Base-by-base conservation (phyloP, 768 basidiomycete genomes). In the Rhodotorula babjevae region DNA sequence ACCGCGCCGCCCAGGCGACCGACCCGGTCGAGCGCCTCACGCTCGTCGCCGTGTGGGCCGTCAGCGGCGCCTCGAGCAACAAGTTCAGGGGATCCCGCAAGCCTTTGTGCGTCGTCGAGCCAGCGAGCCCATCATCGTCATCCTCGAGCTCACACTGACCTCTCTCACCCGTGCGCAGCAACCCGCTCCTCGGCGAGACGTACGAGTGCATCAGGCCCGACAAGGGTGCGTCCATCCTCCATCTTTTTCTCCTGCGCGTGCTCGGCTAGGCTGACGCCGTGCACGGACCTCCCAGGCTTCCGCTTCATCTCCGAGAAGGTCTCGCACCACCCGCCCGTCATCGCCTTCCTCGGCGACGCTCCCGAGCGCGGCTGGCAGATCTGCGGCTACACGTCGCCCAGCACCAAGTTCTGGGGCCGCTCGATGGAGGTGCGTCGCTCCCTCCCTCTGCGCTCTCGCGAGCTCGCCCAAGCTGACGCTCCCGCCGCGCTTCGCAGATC, bases 61-160 rank as follows among this genome's bases (percentile, higher is more conserved):
- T 97, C 90, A 90, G 91, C 47, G 95, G 94, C 81, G 93, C 94
- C 80, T 90, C 90, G 2, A 92, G 91, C 25, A 95, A 93, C 10
- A 91, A 94, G 76, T 93, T 92, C 21, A 85, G 94, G 53, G 93
- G 93, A 68, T 92, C 92, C 25, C 93, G 78, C 50, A 79, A 96
- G 80, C 94, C 93, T 5, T 96, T 96, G 72, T 73, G 59, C 23
- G 16, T 55, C 29, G 25, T 52, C 25, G 19, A 21, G 18, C 21
- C 23, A 1, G 15, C 21, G 47, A 9, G 21, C 23, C 19, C 19
- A 18, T 18, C 19, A 2, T 21, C 8, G 19, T 52, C 23, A 2
- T 23, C 50, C 8, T 46, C 44, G 14, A 12, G 44, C 44, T 7
- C 11, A 25, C 11, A 11, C 53, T 55, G 53, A 55, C 53, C n/a